These are phyloP conservation scores for Chlorella sp. DNA, from an alignment of 139 green algal species.

Conservation along the genomic window DNA sequence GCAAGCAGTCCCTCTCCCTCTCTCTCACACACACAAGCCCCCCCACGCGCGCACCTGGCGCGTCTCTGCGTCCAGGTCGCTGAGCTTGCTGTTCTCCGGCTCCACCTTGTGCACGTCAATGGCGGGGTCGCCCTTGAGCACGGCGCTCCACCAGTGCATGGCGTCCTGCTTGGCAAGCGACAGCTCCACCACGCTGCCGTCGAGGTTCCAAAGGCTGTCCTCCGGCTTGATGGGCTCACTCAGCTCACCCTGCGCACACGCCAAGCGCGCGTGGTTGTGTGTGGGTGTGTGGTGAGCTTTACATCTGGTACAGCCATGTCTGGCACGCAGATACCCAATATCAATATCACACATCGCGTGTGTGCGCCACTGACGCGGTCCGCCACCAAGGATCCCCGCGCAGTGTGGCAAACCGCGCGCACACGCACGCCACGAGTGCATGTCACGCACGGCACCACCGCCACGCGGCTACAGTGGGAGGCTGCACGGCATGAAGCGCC, in stretches of 20 bases:
- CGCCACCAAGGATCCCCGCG: no score
- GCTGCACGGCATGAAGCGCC: no score
- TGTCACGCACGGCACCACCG: no score
- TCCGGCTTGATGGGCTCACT: constrained; percentile 71
- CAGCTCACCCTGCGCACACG: constrained; percentile 77
- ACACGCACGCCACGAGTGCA: no score
- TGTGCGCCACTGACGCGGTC: no score
- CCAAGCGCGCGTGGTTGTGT: not conserved
- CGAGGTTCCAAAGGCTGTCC: constrained; percentile 87
- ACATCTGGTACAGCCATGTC: no score
- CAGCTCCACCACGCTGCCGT: constrained; percentile 61
- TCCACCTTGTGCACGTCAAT: constrained; percentile 92
- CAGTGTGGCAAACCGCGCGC: no score
- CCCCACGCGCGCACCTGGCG: constrained; percentile 27
- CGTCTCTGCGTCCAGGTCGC: constrained; percentile 91
- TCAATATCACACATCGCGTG: no score
- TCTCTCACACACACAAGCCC: not conserved
- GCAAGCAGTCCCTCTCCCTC: not conserved
- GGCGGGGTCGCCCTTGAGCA: constrained; percentile 65
- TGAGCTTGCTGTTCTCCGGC: constrained; percentile 92
- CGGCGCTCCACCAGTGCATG: constrained; percentile 90
- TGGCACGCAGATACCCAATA: no score
- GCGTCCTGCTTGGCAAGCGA: constrained; percentile 76
- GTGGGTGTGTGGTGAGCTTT: no score
- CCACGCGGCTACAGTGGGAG: no score